phyloP scores from a whole-genome alignment of 2,329 filamentous ascomycete species.

The Colletotrichum liaoningense region DNA sequence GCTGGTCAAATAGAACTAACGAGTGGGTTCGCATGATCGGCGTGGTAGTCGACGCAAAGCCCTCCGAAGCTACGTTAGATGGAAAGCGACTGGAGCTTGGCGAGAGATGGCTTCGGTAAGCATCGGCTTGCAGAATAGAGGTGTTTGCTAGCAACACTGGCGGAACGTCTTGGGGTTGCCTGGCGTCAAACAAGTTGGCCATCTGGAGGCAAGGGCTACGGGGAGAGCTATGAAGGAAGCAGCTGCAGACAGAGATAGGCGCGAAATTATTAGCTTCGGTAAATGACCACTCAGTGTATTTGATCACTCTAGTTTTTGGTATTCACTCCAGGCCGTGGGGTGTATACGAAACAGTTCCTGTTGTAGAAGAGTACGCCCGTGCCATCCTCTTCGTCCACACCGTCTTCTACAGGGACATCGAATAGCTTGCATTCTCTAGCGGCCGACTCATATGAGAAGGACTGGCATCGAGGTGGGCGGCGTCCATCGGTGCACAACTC shows the following conservation, averaged over 20 bases:
- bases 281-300: background rate
- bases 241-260: too few species aligned
- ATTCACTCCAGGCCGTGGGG: background rate
- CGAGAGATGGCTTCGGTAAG: conserved; percentile 10
- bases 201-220: too few species aligned
- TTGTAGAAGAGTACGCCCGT: background rate
- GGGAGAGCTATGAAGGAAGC: too few species aligned
- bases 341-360: background rate
- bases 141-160: too few species aligned
- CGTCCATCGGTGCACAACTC: background rate
- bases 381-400: background rate
- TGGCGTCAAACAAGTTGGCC: too few species aligned
- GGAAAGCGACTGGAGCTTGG: background rate
- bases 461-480: background rate
- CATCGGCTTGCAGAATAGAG: background rate
- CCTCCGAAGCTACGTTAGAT: background rate
- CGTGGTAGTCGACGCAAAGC: conserved; percentile 5
- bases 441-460: background rate
- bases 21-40: conserved; percentile 10
- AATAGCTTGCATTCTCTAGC: background rate
- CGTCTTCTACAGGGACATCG: background rate
- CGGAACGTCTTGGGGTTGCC: too few species aligned
- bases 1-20: conserved; percentile 5
- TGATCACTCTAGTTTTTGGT: background rate
- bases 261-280: too few species aligned